Conservation (phyloP, 805 yeast species). For the Candida yuanshanica region DNA sequence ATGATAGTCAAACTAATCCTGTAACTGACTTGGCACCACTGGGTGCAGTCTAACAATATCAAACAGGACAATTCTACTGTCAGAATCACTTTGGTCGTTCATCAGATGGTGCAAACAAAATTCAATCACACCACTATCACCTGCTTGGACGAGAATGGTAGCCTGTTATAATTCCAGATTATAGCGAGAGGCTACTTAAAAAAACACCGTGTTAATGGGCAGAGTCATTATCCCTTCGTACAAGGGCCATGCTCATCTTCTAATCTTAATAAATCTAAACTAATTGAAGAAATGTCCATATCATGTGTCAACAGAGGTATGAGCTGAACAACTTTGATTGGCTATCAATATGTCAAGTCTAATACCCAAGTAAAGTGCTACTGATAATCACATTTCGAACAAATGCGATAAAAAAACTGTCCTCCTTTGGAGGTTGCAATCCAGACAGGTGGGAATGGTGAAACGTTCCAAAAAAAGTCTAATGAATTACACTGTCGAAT, state of each 20-base stretch:
- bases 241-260: constrained; percentile 45
- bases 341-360: constrained; percentile 41
- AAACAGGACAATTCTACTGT: constrained; percentile 36
- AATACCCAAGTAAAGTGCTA: constrained; percentile 29
- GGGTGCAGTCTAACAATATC: constrained; percentile 34
- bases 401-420: constrained; percentile 38
- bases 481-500: constrained; percentile 29
- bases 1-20: constrained; percentile 43
- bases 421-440: constrained; percentile 33
- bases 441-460: constrained; percentile 24
- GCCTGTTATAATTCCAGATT: too few relatives aligned
- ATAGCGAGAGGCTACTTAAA: too few relatives aligned
- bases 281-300: constrained; percentile 20
- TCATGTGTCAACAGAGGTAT: constrained; percentile 35
- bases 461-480: constrained; percentile 23
- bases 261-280: constrained; percentile 16
- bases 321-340: constrained; percentile 28
- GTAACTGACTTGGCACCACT: constrained; percentile 36
- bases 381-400: constrained; percentile 35
- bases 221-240: constrained; percentile 39
- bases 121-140: constrained; percentile 25
- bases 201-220: constrained; percentile 31
- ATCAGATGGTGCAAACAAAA: constrained; percentile 15
- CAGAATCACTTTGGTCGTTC: constrained; percentile 37
- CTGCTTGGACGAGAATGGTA: constrained; percentile 30